A percentile compares a stretch with the other conserved stretches of the same genome.
Conservation (phyloP, 2,329 filamentous ascomycete genomes). For the Talaromyces sp. region DNA sequence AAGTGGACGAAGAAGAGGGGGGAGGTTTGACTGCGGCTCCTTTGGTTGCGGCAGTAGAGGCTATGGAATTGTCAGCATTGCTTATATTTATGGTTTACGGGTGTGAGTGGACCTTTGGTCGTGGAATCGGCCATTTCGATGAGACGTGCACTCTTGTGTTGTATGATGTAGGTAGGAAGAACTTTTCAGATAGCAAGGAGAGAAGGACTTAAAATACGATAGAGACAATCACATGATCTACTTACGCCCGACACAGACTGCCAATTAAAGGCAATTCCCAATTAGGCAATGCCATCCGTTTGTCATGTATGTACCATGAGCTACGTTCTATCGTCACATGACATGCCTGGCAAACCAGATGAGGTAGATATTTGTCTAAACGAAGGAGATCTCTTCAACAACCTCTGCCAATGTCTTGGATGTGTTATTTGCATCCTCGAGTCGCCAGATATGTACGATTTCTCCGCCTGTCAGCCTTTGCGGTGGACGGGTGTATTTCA, state of each 20-base stretch:
- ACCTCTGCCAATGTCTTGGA: constrained; percentile 17
- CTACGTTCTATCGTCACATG: background rate
- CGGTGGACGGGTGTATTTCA: constrained; percentile 15
- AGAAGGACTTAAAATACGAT: too few relatives aligned
- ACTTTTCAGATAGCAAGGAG: too few relatives aligned
- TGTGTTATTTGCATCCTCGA: background rate
- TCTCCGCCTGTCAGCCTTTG: background rate
- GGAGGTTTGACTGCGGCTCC: background rate
- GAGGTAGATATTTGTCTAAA: background rate
- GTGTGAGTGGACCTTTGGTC: background rate
- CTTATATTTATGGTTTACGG: too few relatives aligned
- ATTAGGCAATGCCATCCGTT: background rate
- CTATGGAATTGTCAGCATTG: background rate
- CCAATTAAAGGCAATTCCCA: background rate
- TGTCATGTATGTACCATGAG: background rate
- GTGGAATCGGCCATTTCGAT: background rate
- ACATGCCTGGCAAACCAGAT: background rate
- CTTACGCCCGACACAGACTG: background rate
- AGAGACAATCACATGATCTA: background rate
- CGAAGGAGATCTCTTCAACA: constrained; percentile 13
- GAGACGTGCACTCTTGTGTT: background rate
- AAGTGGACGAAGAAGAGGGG: background rate
- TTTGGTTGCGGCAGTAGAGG: background rate
- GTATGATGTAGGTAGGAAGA: too few relatives aligned
- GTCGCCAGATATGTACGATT: constrained; percentile 10